Conservation (phyloP, 2,329 filamentous ascomycete species). For the Aspergillus sp. region DNA sequence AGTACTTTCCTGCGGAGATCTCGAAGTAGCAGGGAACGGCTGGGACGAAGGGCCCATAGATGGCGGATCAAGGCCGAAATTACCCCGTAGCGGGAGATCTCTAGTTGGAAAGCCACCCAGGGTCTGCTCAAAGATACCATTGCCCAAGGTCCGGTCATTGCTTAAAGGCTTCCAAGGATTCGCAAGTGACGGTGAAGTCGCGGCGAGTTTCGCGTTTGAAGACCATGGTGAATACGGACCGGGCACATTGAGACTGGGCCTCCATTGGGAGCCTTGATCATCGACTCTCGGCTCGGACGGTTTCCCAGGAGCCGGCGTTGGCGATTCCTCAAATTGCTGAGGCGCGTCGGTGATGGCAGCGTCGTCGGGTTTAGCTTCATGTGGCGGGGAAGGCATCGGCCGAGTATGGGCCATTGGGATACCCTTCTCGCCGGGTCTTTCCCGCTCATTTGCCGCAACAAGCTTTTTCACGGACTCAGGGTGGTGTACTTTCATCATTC, state of each 20-base stretch:
- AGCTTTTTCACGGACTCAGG: constrained; percentile 44
- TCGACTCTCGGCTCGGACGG: constrained; percentile 19
- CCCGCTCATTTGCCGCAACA: constrained; percentile 27
- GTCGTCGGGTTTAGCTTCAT: constrained; percentile 19
- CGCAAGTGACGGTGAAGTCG: constrained; percentile 25
- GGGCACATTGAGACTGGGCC: constrained; percentile 27
- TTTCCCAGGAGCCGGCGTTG: constrained; percentile 12
- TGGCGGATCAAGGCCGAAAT: constrained; percentile 32
- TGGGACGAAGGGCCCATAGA: constrained; percentile 25
- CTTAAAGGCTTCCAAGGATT: constrained; percentile 53
- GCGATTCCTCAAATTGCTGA: constrained; percentile 14
- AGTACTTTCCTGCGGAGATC: constrained; percentile 24
- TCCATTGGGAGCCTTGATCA: constrained; percentile 29
- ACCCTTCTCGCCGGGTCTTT: constrained; percentile 27
- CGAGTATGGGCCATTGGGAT: constrained; percentile 14
- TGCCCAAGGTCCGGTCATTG: constrained; percentile 50
- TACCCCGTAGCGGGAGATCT: constrained; percentile 32
- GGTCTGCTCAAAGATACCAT: constrained; percentile 52
- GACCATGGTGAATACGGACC: constrained; percentile 31
- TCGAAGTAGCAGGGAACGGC: constrained; percentile 21
- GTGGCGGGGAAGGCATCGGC: constrained; percentile 22
- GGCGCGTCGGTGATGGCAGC: constrained; percentile 22
- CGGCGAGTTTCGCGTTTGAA: constrained; percentile 24
- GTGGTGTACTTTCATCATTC: constrained; percentile 54
- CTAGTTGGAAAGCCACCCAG: constrained; percentile 42